These are phyloP conservation scores for Glutinoglossum americanum DNA, from an alignment of 495 filamentous ascomycete species.

Conservation along the genomic window DNA sequence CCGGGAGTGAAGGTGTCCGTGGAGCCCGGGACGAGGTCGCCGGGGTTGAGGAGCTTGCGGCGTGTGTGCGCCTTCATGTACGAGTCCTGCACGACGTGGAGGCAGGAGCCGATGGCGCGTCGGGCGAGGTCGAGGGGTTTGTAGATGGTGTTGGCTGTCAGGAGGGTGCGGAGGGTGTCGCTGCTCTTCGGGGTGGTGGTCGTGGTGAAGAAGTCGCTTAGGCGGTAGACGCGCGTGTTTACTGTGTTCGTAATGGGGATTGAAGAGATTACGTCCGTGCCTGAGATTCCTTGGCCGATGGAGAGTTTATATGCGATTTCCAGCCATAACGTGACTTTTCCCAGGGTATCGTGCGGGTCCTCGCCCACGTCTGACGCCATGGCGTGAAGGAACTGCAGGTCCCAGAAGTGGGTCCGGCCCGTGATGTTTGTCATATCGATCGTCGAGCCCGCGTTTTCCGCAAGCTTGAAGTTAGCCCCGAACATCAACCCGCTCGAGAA, in stretches of 20 bases:
- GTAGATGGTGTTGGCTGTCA: background rate
- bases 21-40: background rate
- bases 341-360: background rate
- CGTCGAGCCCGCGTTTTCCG: too few species aligned
- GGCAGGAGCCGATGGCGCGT: background rate
- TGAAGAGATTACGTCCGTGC: background rate
- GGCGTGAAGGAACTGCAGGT: background rate
- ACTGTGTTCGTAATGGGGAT: too few species aligned
- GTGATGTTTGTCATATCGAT: background rate
- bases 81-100: background rate
- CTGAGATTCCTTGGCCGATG: background rate
- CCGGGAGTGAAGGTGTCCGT: background rate
- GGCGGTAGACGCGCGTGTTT: too few species aligned
- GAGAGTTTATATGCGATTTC: background rate
- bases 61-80: background rate
- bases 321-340: background rate
- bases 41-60: background rate
- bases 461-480: too few species aligned
- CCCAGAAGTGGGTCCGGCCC: background rate
- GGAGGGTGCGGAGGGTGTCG: background rate
- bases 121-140: background rate
- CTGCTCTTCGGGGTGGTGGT: background rate
- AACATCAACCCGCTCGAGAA: too few species aligned
- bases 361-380: background rate
- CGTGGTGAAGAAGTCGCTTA: background rate